Conservation (phyloP, 2,329 filamentous ascomycete genomes). For the Falciphora oryzae region DNA sequence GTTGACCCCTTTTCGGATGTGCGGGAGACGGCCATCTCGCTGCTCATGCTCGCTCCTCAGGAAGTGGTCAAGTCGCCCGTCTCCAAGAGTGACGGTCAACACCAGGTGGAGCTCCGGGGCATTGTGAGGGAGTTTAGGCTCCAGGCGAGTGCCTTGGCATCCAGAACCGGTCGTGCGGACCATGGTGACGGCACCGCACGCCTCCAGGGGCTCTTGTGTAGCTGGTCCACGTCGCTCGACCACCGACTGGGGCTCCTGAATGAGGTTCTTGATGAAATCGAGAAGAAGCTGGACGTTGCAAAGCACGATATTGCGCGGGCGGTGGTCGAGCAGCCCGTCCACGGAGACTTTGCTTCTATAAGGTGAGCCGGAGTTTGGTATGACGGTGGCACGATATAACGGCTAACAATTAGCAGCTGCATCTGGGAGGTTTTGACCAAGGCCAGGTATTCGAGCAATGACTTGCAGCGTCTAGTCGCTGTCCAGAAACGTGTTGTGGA, state of each 20-base stretch:
- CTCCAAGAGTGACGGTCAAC: slow-evolving; percentile 1
- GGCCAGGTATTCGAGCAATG: slow-evolving; percentile 30
- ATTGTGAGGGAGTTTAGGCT: slow-evolving; percentile 42
- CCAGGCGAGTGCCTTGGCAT: slow-evolving; percentile 52
- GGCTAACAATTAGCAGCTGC: slow-evolving; percentile 30
- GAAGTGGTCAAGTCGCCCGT: slow-evolving; percentile 24
- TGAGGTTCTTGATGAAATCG: slow-evolving; percentile 53
- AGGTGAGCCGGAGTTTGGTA: slow-evolving; percentile 35
- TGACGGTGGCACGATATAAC: neutral
- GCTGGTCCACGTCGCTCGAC: slow-evolving; percentile 41
- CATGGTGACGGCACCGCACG: slow-evolving; percentile 88
- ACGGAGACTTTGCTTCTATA: slow-evolving; percentile 64
- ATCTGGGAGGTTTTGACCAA: slow-evolving; percentile 47
- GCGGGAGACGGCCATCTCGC: slow-evolving; percentile 49
- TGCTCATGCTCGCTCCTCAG: slow-evolving; percentile 45
- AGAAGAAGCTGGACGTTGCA: slow-evolving; percentile 58
- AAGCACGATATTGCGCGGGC: slow-evolving; percentile 60
- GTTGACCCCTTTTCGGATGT: slow-evolving; percentile 94
- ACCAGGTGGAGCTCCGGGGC: slow-evolving; percentile 16
- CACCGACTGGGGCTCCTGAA: slow-evolving; percentile 47
- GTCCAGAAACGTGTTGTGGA: slow-evolving; percentile 52
- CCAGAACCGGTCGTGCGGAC: slow-evolving; percentile 75
- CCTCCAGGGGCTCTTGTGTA: slow-evolving; percentile 63
- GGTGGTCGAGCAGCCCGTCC: slow-evolving; percentile 59
- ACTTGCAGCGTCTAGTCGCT: slow-evolving; percentile 29